Base-by-base conservation (phyloP, 2,329 filamentous ascomycete species). In the Paecilomyces sp. region DNA sequence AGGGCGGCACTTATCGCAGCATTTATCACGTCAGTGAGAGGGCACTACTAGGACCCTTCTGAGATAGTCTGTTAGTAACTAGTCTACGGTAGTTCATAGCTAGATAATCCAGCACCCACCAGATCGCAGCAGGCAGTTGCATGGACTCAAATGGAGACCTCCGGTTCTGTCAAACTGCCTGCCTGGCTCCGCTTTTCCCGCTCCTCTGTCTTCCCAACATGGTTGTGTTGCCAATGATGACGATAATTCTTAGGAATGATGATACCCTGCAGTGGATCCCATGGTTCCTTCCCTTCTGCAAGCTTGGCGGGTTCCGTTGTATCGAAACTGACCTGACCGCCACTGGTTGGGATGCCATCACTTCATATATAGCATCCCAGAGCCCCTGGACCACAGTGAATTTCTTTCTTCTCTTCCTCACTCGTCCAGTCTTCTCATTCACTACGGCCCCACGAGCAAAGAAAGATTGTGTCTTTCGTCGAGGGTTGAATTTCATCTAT, bases 221-320 rank as follows among this genome's bases (percentile, higher is more conserved):
- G 57, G 62, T 61, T 57, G 62, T 61, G 55, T 62, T 63, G 61
- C 62, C 58, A 64, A 65, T 63, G 61, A 70, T 68, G 67, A 75
- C 72, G 73, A 74, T 68, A 74, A 75, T 75, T 71, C 68, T 64
- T 68, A 73, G 71, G 71, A 65, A 73, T 70, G 63, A 70, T 68
- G 67, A 65, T 68, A 67, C 67, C 62, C 63, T 60, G 58, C 52
- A 55, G 68, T 72, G 70, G 71, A 71, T 63, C 67, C 66, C 54
- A 25, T 58, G 60, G 54, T 54, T 50, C 31, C 55, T 61, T 33
- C 60, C 62, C 58, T 58, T 50, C 56, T 51, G 55, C 56, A 55
- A 60, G 55, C 60, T 62, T 61, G 41, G 60, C 59, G 18, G 41
- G n/a, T 18, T 47, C 41, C 41, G 41, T 47, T 58, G 59, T 60